These are phyloP conservation scores for Xylogone sp. DNA, from an alignment of 2,329 filamentous ascomycete genomes.

Conservation along the genomic window DNA sequence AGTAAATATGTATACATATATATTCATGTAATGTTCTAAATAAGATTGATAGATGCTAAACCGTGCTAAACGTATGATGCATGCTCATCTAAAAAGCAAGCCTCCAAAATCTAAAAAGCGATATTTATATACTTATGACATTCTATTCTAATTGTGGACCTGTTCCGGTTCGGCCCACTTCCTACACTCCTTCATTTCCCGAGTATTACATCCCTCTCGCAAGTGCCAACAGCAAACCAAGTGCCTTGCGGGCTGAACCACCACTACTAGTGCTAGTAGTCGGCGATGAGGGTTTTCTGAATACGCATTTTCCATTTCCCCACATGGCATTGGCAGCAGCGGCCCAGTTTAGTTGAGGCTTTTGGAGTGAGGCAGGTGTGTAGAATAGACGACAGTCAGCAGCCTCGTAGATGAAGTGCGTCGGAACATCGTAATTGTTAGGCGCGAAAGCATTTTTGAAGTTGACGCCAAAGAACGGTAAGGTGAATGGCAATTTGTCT, in stretches of 20 bases:
- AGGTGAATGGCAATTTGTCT: background rate
- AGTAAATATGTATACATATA: too few species aligned
- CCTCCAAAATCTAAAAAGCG: too few species aligned
- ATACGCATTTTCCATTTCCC: conserved; percentile 22
- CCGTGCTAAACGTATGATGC: too few species aligned
- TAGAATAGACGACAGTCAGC: conserved; percentile 59
- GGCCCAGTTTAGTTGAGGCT: conserved; percentile 47
- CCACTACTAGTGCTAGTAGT: too few species aligned
- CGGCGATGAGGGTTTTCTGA: background rate
- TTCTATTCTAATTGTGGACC: too few species aligned
- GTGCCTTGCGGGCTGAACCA: background rate
- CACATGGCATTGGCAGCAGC: conserved; percentile 35
- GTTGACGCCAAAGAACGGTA: conserved; percentile 27
- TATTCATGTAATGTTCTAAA: too few species aligned
- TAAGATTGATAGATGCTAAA: too few species aligned
- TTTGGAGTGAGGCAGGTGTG: conserved; percentile 46
- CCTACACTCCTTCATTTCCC: too few species aligned
- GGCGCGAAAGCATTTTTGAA: conserved; percentile 30
- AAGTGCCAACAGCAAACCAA: background rate
- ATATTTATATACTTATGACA: too few species aligned
- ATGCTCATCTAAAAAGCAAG: too few species aligned
- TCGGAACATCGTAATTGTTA: conserved; percentile 33
- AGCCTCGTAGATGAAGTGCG: conserved; percentile 59
- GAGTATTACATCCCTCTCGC: too few species aligned
- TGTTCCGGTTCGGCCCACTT: too few species aligned